phyloP scores from a whole-genome alignment of 768 basidiomycete species.

The Leccinum uliginosum region DNA sequence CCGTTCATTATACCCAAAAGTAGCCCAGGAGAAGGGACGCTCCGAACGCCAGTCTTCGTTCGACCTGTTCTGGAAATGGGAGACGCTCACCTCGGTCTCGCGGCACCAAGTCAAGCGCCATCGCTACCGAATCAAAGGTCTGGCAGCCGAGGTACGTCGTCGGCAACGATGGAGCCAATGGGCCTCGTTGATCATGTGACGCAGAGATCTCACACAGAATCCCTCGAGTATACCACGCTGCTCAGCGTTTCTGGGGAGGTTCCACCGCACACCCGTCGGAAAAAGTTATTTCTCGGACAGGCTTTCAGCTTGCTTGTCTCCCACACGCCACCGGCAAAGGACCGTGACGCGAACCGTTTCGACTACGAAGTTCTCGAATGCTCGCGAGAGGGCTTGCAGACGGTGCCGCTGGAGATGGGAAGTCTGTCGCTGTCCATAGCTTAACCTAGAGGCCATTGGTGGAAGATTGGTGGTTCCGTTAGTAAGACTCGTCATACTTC shows the following conservation, averaged over 20 bases:
- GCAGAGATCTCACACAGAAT: background rate
- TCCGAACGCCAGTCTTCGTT: slow-evolving; percentile 30
- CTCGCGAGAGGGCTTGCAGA: background rate
- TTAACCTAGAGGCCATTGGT: background rate
- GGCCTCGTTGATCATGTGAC: background rate
- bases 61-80: slow-evolving; percentile 37
- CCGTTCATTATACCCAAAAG: slow-evolving; percentile 35
- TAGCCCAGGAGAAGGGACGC: slow-evolving; percentile 36
- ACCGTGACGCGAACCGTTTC: background rate
- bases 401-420: background rate
- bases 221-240: slow-evolving; percentile 1
- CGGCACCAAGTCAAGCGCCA: background rate
- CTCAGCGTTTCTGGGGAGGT: background rate
- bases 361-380: background rate
- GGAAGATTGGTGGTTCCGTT: background rate
- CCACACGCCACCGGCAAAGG: background rate
- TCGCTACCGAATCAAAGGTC: background rate
- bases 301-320: background rate
- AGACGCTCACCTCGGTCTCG: slow-evolving; percentile 24
- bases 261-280: background rate
- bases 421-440: background rate
- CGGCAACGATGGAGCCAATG: background rate
- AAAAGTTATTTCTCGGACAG: background rate
- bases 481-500: background rate
- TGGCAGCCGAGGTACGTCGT: slow-evolving; percentile 9